These are phyloP conservation scores for Termitomyces bulborhizus DNA, from an alignment of 768 basidiomycete genomes.

Conservation along the genomic window DNA sequence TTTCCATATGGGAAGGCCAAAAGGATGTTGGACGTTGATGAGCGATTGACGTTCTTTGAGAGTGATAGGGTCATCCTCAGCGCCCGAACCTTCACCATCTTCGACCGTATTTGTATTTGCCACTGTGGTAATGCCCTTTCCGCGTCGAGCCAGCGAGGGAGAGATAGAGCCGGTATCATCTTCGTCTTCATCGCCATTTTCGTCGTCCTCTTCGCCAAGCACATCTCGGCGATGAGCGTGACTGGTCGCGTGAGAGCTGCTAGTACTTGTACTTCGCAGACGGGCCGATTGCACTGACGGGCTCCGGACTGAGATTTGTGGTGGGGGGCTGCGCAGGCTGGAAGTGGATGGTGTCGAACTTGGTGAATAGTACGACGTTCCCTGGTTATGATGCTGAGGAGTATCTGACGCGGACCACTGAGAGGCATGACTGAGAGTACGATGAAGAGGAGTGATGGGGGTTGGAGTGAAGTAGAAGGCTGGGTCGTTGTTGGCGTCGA, in stretches of 20 bases:
- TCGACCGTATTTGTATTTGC: constrained; percentile 36
- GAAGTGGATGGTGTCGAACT: constrained; percentile 35
- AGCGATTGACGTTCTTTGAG: constrained; percentile 94
- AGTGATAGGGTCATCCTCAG: constrained; percentile 83
- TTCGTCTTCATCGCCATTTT: constrained; percentile 29
- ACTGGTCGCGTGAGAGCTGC: constrained; percentile 47
- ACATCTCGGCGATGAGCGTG: constrained; percentile 34
- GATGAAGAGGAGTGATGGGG: constrained; percentile 31
- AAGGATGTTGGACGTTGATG: constrained; percentile 98
- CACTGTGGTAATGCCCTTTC: constrained; percentile 36
- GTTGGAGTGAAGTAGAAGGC: constrained; percentile 39
- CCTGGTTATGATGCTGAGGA: constrained; percentile 61
- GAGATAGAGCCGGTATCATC: constrained; percentile 16
- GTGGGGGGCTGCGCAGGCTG: constrained; percentile 35
- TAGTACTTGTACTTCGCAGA: constrained; percentile 54
- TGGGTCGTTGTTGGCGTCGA: constrained; percentile 28
- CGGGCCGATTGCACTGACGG: constrained; percentile 48
- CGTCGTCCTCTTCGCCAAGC: constrained; percentile 52
- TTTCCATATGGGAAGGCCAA: constrained; percentile 99
- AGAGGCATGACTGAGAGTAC: constrained; percentile 48
- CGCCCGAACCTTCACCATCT: constrained; percentile 31
- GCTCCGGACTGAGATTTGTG: constrained; percentile 40
- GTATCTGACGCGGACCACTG: constrained; percentile 53
- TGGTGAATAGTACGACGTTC: constrained; percentile 57
- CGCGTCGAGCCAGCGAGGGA: constrained; percentile 23